A percentile compares a stretch with the other conserved stretches of the same genome.
phyloP scores from a whole-genome alignment of 139 green algal genomes.

The Pedinophyceae sp. region DNA sequence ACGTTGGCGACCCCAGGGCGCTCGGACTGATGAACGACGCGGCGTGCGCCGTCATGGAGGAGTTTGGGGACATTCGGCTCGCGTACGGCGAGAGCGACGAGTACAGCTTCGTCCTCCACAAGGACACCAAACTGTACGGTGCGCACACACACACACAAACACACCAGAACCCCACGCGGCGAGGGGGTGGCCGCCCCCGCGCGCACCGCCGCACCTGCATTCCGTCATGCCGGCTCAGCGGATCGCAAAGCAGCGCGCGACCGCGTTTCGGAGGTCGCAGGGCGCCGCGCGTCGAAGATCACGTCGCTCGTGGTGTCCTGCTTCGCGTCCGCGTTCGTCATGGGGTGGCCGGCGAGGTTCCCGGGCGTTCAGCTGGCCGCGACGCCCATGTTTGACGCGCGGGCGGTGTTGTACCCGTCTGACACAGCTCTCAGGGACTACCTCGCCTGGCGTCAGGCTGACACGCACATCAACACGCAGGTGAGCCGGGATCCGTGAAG shows the following conservation, averaged over 20 bases:
- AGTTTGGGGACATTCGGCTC: conserved; percentile 56
- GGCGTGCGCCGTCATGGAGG: conserved; percentile 43
- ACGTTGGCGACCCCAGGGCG: conserved; percentile 42
- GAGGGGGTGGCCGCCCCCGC: no score
- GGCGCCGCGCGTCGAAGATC: conserved; percentile 63
- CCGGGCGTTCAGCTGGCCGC: conserved; percentile 15
- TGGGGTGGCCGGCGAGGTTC: conserved; percentile 42
- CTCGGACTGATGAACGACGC: conserved; percentile 62
- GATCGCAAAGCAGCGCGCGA: no score
- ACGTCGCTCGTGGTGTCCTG: conserved; percentile 64
- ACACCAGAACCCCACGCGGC: no score
- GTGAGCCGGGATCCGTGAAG: conserved; percentile 16
- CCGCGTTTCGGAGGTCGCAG: no score
- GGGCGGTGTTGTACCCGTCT: conserved; percentile 72
- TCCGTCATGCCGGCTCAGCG: no score
- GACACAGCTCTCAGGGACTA: conserved; percentile 62
- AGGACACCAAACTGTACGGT: conserved; percentile 48
- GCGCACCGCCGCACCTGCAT: no score
- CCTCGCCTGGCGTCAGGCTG: conserved; percentile 76
- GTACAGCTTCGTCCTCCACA: conserved; percentile 70
- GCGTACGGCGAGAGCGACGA: conserved; percentile 78
- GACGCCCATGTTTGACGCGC: conserved; percentile 73
- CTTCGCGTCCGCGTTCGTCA: conserved; percentile 72
- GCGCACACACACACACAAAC: no score
- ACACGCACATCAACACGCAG: conserved; percentile 91